phyloP scores from a whole-genome alignment of 306 rosid genomes.

The Prunus persica region DNA sequence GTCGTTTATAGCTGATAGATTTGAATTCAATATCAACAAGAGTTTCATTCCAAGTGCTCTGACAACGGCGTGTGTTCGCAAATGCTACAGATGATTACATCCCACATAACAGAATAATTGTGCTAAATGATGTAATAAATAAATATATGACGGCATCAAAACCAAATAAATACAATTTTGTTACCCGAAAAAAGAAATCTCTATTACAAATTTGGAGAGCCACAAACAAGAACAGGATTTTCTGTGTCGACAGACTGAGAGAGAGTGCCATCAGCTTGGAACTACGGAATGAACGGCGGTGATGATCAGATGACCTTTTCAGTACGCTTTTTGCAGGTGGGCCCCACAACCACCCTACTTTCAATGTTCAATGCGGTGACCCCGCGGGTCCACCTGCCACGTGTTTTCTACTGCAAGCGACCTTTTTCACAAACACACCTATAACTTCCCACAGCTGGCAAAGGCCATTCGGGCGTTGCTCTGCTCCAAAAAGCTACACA shows the following conservation, averaged over 20 bases:
- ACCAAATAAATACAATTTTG: not conserved
- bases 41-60: no score
- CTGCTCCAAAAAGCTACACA: not conserved
- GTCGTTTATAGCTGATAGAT: no score
- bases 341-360: not conserved
- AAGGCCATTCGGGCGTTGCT: not conserved
- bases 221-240: slow-evolving; percentile 17
- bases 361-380: not conserved
- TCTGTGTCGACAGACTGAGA: not conserved
- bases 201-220: not conserved
- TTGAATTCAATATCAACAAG: no score
- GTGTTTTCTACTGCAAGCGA: not conserved
- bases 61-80: no score
- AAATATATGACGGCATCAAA: not conserved
- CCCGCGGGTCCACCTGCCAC: not conserved
- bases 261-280: not conserved
- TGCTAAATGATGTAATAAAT: not conserved
- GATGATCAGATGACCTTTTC: slow-evolving; percentile 20
- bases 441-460: not conserved
- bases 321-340: slow-evolving; percentile 29
- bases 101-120: not conserved
- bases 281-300: slow-evolving; percentile 18
- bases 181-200: not conserved
- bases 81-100: no score
- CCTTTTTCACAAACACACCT: not conserved